Evolutionary conservation across 2,329 filamentous ascomycete species (phyloP), one percentile per base, ranked within the genome.

Genomic region (Hirsutella minnesotensis): DNA sequence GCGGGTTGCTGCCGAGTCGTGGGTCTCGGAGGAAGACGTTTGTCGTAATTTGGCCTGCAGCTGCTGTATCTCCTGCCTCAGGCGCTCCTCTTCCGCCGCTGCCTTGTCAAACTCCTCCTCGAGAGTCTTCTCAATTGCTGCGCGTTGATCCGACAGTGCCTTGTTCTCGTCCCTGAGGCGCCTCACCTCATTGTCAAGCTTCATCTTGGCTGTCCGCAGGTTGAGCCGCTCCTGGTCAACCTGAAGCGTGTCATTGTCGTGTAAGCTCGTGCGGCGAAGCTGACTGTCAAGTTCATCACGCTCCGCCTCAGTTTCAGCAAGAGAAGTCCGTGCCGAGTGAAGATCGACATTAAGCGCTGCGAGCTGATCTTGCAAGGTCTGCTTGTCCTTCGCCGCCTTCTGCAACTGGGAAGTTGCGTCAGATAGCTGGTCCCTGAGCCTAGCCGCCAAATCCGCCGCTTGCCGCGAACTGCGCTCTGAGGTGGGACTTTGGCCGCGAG

Each of bases 211-310:
- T 22, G 79, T 77, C 16, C 80, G 77, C 20, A 86, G 65, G 42
- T 86, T 79, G 38, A 82, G 63, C 49, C 81, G 79, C 53, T 86
- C 83, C 47, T 80, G 75, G 50, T 86, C 81, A 38, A 83, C 58
- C 12, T 72, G 73, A 50, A 77, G 72, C 1, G 71, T 75, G 45
- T 80, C 75, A 43, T 72, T 72, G 39, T 74, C 75, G 43, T 73
- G 70, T 33, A 75, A 67, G 47, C 66, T 68, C n/a, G 67, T 56
- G 20, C 69, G 68, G 37, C 70, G 68, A 18, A 86, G 63, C 52
- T 82, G 76, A 27, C 63, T 71, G 44, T 81, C 73, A 18, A 85
- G 61, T 53, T 83, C 79, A 51, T 85, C 79, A 10, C 81, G 73
- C 51, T 86, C 81, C 2, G 77, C 73, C 56, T 79, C 72, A 9